These are phyloP conservation scores for Yarrowia sp. DNA, from an alignment of 805 yeast species.

Conservation along the genomic window DNA sequence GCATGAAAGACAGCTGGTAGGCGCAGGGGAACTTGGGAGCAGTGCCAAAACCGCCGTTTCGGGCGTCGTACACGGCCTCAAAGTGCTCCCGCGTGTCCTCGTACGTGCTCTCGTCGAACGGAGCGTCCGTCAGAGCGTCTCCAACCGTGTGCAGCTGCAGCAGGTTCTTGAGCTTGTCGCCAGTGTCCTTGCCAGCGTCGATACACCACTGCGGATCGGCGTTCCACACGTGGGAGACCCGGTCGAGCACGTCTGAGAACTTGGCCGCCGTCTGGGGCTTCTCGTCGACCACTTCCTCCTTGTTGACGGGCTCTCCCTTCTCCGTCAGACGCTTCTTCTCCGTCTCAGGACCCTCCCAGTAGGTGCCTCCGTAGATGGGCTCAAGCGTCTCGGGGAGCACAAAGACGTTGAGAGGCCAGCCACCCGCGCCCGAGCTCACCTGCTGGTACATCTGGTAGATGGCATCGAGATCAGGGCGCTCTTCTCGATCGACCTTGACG, in stretches of 20 bases:
- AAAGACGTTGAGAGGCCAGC: conserved; percentile 45
- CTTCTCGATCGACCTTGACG: conserved; percentile 42
- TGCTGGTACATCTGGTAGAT: conserved; percentile 43
- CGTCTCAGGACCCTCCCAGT: conserved; percentile 39
- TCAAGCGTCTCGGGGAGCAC: conserved; percentile 39
- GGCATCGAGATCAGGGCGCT: conserved; percentile 44
- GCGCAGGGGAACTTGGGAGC: conserved; percentile 43
- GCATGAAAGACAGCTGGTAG: conserved; percentile 35
- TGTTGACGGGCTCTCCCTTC: conserved; percentile 10
- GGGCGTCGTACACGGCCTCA: conserved; percentile 33
- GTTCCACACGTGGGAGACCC: conserved; percentile 38
- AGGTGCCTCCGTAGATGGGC: conserved; percentile 43
- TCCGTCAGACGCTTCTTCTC: conserved; percentile 28
- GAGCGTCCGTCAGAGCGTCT: conserved; percentile 11
- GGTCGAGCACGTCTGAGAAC: conserved; percentile 37
- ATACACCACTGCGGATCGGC: conserved; percentile 35
- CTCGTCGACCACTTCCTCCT: neutral
- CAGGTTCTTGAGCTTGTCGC: conserved; percentile 33
- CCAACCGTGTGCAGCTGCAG: conserved; percentile 33
- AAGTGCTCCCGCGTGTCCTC: conserved; percentile 36
- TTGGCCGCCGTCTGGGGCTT: conserved; percentile 30
- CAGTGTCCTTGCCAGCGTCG: conserved; percentile 34
- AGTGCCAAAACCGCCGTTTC: conserved; percentile 39
- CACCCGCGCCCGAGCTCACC: conserved; percentile 40
- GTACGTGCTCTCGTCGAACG: conserved; percentile 26